Base-by-base conservation (phyloP, 257 asterid genomes). In the Fraxinus excelsior region DNA sequence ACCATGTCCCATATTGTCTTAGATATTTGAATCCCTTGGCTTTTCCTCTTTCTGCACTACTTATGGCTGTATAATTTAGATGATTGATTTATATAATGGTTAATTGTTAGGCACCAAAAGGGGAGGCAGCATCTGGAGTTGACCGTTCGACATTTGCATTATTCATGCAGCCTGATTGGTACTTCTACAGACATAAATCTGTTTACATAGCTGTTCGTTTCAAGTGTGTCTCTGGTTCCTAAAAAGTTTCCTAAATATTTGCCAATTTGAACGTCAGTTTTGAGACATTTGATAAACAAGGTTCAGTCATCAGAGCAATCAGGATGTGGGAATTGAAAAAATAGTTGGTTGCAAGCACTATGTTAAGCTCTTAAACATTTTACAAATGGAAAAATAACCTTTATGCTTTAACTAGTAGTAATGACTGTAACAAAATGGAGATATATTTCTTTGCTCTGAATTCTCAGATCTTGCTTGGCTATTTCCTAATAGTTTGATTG, bases 81-180 rank as follows among this genome's bases (percentile, higher is more conserved):
- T 3, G 35, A 62, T 62, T 62, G 68, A 62, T 62, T 62, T 60
- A 28, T 60, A 11, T 60, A 14, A 25, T 53, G 74, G 72, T 53
- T 51, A 44, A 40, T 68, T 71, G 32, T 26, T 81, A 93, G 98
- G 98, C 97, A 73, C 97, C 98, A 73, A 82, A 75, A 74, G 91
- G 91, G 76, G 91, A 88, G 78, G 85, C 79, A 21, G 89, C 97
- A 79, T 78, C 79, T 83, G 93, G 89, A 37, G 86, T 88, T 78
- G 98, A 92, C 67, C 98, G 98, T 62, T 88, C 97, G 35, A 92
- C 97, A 64, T 92, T 92, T 87, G 97, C 98, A 19, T 83, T 94
- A 71, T 94, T 94, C 77, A 92, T 94, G 97, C 98, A 94, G 87
- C 98, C 98, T 76, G 89, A 92, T 83, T 94, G 98, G 98, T 94